These are phyloP conservation scores for Betula pendula DNA, from an alignment of 306 rosid species.

Conservation along the genomic window DNA sequence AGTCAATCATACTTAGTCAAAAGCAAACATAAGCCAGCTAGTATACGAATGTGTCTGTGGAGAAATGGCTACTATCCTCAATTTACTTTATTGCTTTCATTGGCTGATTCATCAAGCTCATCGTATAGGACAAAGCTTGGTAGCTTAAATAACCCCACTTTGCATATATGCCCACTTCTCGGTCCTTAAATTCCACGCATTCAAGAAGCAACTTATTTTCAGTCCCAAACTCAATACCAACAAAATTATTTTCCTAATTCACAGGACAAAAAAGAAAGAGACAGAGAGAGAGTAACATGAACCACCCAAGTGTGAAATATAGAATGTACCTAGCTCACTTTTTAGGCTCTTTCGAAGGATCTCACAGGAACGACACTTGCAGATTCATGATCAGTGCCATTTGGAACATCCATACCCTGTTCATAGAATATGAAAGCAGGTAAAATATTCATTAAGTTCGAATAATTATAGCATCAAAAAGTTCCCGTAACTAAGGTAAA, in stretches of 20 bases:
- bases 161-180: background rate
- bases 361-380: constrained; percentile 31
- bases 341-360: constrained; percentile 36
- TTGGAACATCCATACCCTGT: constrained; percentile 27
- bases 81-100: background rate
- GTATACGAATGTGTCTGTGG: background rate
- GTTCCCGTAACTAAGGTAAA: background rate
- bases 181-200: background rate
- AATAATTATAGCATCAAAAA: constrained; percentile 19
- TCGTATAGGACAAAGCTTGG: background rate
- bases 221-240: constrained; percentile 7
- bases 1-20: background rate
- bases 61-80: background rate
- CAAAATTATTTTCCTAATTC: background rate
- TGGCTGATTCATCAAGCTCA: background rate
- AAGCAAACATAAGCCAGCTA: background rate
- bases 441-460: background rate
- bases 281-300: background rate
- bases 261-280: background rate
- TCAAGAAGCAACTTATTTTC: background rate
- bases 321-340: constrained; percentile 30
- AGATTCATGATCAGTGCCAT: constrained; percentile 40
- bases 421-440: constrained; percentile 25
- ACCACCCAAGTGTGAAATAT: background rate
- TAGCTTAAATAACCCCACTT: background rate